Base-by-base conservation (phyloP, 2,329 filamentous ascomycete genomes). In the Colletotrichum sansevieriae region DNA sequence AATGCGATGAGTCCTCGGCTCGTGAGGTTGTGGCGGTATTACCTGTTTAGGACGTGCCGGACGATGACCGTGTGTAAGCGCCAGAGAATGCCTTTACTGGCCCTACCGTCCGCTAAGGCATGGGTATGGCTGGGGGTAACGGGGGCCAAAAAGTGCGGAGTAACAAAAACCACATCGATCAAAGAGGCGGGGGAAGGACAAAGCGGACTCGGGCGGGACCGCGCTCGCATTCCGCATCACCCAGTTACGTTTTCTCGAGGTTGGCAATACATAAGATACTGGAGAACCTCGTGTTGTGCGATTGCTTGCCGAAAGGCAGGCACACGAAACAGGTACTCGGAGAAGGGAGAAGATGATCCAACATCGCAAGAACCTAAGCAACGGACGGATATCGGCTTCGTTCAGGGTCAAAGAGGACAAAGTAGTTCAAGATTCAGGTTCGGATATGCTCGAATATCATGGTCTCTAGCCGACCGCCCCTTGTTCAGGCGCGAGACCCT, bases 401-500 rank as follows among this genome's bases (percentile, higher is more conserved):
- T 39, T 15, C 37, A 39, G 37, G 29, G 15, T 52, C 29, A n/a
- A 35, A 12, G 18, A 52, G 7, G 25, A 39, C 18, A 35, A n/a
- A 3, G 13, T 6, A 6, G 4, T 29, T 7, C 22, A 35, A 43
- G 12, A 56, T 41, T 57, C 51, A 55, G 54, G 35, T 41, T 43
- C 37, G 35, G 37, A 43, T 15, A 22, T n/a, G 18, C 15, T 29
- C 29, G 35, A 37, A 55, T 35, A 22, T 43, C 7, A 22, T 37
- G 22, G 54, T 25, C 54, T 57, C 54, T 18, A 18, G 37, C n/a
- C 37, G 15, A 25, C 25, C 25, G 41, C n/a, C 55, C 55, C 25
- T 20, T n/a, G n/a, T n/a, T n/a, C n/a, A n/a, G n/a, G 65, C 52
- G 37, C 51, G 57, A 63, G 33, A 62, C 51, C 49, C 60, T 57